A percentile compares a stretch with the other conserved stretches of the same genome.
phyloP scores from a whole-genome alignment of 2,329 filamentous ascomycete species.

The Aspergillus sp. region DNA sequence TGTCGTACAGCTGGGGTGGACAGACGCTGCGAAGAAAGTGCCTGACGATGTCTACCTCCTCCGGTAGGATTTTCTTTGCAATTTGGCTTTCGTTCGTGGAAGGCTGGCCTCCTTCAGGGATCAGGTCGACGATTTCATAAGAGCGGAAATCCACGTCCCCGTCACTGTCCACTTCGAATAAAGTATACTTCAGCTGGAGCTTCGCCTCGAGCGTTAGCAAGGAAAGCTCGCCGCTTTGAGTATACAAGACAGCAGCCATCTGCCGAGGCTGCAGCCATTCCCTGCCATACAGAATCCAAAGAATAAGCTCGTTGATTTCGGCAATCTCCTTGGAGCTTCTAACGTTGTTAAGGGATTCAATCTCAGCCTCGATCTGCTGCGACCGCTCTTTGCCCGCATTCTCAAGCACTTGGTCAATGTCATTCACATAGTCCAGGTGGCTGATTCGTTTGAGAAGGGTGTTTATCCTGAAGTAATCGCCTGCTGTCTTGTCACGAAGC shows the following conservation, averaged over 20 bases:
- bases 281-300: slow-evolving; percentile 25
- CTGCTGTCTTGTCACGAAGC: slow-evolving; percentile 21
- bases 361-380: slow-evolving; percentile 26
- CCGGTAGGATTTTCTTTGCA: slow-evolving; percentile 6
- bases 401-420: slow-evolving; percentile 26
- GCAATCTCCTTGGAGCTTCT: slow-evolving; percentile 24
- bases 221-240: slow-evolving; percentile 24
- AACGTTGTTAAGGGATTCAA: slow-evolving; percentile 23
- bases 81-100: background rate
- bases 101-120: slow-evolving; percentile 10
- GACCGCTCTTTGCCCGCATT: slow-evolving; percentile 23
- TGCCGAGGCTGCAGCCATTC: slow-evolving; percentile 17
- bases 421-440: slow-evolving; percentile 25
- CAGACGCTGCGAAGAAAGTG: slow-evolving; percentile 27
- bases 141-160: slow-evolving; percentile 21
- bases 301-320: slow-evolving; percentile 30
- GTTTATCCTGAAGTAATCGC: slow-evolving; percentile 28
- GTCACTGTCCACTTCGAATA: slow-evolving; percentile 23
- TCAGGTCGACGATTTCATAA: slow-evolving; percentile 14
- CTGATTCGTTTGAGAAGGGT: slow-evolving; percentile 26
- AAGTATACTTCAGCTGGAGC: slow-evolving; percentile 19
- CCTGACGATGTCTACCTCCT: slow-evolving; percentile 24
- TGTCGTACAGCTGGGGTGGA: slow-evolving; percentile 22
- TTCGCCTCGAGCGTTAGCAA: slow-evolving; percentile 22
- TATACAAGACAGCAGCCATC: slow-evolving; percentile 22